Base-by-base conservation (phyloP, 2,329 filamentous ascomycete species). In the Alternaria ethzedia region DNA sequence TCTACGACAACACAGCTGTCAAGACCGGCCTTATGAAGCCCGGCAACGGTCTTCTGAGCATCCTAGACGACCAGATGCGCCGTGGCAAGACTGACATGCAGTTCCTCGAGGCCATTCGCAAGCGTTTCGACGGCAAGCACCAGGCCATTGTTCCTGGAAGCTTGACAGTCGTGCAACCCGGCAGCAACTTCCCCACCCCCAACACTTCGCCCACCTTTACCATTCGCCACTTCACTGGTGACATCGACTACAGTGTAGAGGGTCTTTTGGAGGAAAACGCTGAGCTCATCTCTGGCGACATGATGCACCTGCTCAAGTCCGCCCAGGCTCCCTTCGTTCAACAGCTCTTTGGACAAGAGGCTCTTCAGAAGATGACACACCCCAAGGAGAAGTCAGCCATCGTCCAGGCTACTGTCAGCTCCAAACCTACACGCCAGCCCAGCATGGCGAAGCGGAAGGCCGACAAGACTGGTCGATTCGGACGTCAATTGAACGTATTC, bases 1-100 rank as follows among this genome's bases (percentile, higher is more conserved):
- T 98, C 80, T 99, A 97, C 72, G 96, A 99, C 81, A 99, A 98
- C 80, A 94, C 92, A 0, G 96, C 98, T 78, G 94, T 95, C 10
- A 94, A 97, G 64, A 93, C 92, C 74, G 95, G 94, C 12, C 86
- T 99, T 30, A 84, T 99, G 59, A 99, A 98, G 83, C 86, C 93
- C 60, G 93, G 94, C 25, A 98, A 98, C 74, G 96, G 96, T 47
- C 84, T 99, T 43, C 85, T 99, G 20, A 94, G 93, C 80, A 99
- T 99, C 67, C 84, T 99, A 0, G 96, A 99, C 75, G 96, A 99
- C 75, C 96, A 99, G 80, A 97, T 94, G 47, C 90, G 92, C 52
- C 92, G 95, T 57, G 92, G 95, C 71, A 91, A 94, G 75, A 93
- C 90, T 1, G 96, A 99, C 69, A 86, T 91, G 79, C 95, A 99